Percentiles rank a stretch among this genome's conserved stretches.
Conservation (phyloP, 805 yeast genomes). For the Ogataea zsoltii region DNA sequence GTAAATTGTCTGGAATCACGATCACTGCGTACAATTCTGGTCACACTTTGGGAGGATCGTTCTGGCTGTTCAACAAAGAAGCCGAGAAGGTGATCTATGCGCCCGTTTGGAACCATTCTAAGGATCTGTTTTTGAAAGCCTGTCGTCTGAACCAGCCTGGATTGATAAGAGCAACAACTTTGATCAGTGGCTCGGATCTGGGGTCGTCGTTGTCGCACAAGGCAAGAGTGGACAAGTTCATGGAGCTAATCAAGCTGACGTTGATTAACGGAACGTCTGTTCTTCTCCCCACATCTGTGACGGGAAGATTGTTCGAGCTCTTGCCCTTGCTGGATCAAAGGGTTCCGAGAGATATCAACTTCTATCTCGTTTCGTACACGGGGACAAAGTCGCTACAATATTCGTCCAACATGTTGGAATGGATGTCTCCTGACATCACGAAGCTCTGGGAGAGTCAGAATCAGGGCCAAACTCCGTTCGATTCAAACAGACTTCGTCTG, state of each 20-base stretch:
- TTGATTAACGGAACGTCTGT: conserved; percentile 78
- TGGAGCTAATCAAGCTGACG: conserved; percentile 63
- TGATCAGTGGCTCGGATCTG: conserved; percentile 70
- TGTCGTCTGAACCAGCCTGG: conserved; percentile 59
- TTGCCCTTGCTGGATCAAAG: conserved; percentile 40
- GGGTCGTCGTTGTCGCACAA: conserved; percentile 67
- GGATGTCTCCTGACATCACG: conserved; percentile 90
- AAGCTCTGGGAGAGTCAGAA: conserved; percentile 82
- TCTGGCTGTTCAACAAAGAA: conserved; percentile 76
- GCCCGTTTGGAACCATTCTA: conserved; percentile 93
- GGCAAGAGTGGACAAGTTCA: conserved; percentile 61
- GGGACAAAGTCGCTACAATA: conserved; percentile 77
- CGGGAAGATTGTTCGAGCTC: conserved; percentile 81
- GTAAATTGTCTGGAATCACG: conserved; percentile 56
- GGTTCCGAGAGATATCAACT: conserved; percentile 49
- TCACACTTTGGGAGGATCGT: conserved; percentile 89
- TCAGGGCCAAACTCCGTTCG: conserved; percentile 75
- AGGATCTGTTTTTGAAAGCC: conserved; percentile 78
- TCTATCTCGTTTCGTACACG: conserved; percentile 72
- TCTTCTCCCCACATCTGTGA: conserved; percentile 75
- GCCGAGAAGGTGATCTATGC: conserved; percentile 85
- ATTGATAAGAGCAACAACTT: conserved; percentile 75
- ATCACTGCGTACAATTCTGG: conserved; percentile 90
- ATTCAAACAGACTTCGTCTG: conserved; percentile 54
- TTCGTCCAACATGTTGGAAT: conserved; percentile 89